Evolutionary conservation across 1,284 basidiomycete species (phyloP).

Genomic region (Cerioporus squamosus): DNA sequence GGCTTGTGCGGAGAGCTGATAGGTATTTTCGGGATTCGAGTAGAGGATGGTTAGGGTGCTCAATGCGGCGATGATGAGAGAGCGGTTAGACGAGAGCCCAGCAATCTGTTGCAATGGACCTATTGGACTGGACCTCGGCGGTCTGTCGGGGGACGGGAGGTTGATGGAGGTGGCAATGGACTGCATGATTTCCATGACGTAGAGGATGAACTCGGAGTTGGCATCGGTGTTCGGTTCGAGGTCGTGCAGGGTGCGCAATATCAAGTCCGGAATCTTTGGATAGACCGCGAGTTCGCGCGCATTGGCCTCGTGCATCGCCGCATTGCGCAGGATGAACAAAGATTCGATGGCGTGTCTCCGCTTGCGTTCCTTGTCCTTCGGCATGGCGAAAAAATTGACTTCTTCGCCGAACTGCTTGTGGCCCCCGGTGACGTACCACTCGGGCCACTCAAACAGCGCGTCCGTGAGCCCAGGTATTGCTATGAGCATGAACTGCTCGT

Average conservation of each 20-base stretch:
- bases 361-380: constrained; percentile 53
- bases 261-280: constrained; percentile 60
- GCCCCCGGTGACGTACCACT: constrained; percentile 70
- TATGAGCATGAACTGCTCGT: constrained; percentile 72
- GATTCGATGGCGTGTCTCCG: constrained; percentile 75
- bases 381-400: constrained; percentile 56
- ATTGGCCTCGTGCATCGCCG: constrained; percentile 70
- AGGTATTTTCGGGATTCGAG: constrained; percentile 60
- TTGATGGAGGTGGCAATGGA: constrained; percentile 33
- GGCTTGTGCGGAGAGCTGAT: constrained; percentile 56
- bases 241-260: constrained; percentile 60
- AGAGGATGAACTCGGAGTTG: constrained; percentile 70
- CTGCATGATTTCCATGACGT: constrained; percentile 67
- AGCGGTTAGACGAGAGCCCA: constrained; percentile 65
- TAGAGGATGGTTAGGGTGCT: constrained; percentile 63
- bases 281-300: constrained; percentile 61
- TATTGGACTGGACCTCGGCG: constrained; percentile 33
- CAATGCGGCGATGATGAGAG: constrained; percentile 70
- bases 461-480: constrained; percentile 77
- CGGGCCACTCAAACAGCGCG: constrained; percentile 80
- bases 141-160: constrained; percentile 34
- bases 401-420: constrained; percentile 45
- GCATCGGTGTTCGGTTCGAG: constrained; percentile 61
- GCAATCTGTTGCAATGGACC: constrained; percentile 47
- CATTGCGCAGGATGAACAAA: constrained; percentile 76